Evolutionary conservation across 495 filamentous ascomycete genomes (phyloP).

Genomic region (Penicillium cosmopolitanum): DNA sequence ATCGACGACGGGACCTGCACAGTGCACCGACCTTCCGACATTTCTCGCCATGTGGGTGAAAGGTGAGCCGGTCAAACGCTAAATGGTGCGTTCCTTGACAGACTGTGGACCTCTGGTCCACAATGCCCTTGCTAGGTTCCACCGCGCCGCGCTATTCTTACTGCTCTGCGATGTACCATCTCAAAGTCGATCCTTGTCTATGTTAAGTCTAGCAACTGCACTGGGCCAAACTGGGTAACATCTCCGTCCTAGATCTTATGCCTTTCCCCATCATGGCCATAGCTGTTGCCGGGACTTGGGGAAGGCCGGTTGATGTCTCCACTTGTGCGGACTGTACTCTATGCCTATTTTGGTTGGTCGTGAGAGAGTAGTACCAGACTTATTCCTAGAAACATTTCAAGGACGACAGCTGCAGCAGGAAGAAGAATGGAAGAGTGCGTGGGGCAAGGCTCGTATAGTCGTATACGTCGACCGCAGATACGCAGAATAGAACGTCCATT

Average conservation of each 20-base stretch:
- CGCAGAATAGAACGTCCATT: too few species aligned
- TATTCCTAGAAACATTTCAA: not conserved
- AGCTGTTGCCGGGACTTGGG: constrained; percentile 16
- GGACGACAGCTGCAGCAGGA: not conserved
- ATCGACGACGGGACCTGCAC: constrained; percentile 6
- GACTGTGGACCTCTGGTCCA: constrained; percentile 13
- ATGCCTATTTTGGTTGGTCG: constrained; percentile 15
- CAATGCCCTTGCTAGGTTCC: constrained; percentile 6
- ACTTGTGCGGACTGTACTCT: constrained; percentile 7
- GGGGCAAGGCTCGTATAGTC: not conserved
- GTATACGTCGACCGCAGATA: too few species aligned
- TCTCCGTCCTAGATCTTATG: constrained; percentile 21
- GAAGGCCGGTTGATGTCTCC: constrained; percentile 15
- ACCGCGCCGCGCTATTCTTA: not conserved
- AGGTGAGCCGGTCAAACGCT: constrained; percentile 20
- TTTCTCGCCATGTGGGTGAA: constrained; percentile 28
- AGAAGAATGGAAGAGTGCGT: constrained; percentile 8
- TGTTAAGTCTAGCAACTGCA: constrained; percentile 10
- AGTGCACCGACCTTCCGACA: constrained; percentile 19
- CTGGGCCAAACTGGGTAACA: constrained; percentile 14
- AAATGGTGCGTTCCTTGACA: constrained; percentile 18
- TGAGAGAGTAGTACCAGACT: constrained; percentile 10
- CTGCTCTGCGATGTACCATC: not conserved
- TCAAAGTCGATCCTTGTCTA: constrained; percentile 12
- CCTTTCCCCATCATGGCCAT: constrained; percentile 12